Evolutionary conservation across 148 eudicot species (phyloP).

Genomic region (Fagopyrum homotropicum): DNA sequence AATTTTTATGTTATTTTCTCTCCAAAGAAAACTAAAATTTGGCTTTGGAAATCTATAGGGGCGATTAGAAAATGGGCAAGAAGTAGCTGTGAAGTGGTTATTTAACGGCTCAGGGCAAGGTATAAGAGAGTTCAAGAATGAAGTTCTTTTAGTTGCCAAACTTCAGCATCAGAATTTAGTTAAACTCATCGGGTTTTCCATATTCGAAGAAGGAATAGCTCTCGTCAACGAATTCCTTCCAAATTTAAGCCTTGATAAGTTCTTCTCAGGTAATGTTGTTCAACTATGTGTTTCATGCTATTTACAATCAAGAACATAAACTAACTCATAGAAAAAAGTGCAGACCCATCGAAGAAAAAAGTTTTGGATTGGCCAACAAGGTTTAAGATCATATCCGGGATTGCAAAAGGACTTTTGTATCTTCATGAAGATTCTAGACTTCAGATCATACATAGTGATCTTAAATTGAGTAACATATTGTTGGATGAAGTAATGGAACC

Average conservation of each 20-base stretch:
- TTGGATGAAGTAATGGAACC: conserved; percentile 2
- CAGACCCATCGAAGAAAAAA: background rate
- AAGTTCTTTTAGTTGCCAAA: conserved; percentile 10
- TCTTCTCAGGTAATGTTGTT: conserved; percentile 5
- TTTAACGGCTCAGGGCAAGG: conserved; percentile 10
- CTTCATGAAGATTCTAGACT: conserved; percentile 8
- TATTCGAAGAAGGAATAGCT: background rate
- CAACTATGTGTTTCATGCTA: background rate
- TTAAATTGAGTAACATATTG: background rate
- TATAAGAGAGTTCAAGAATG: conserved; percentile 9
- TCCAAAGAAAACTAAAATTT: background rate
- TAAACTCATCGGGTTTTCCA: conserved; percentile 8
- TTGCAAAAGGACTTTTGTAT: conserved; percentile 9
- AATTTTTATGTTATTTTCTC: too few species aligned
- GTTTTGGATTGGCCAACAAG: conserved; percentile 10
- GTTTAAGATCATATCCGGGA: conserved; percentile 7
- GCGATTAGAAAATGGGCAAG: conserved; percentile 8
- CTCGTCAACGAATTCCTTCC: conserved; percentile 9
- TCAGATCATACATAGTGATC: conserved; percentile 10
- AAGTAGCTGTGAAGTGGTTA: conserved; percentile 12
- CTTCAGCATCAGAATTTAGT: conserved; percentile 13
- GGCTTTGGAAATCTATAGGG: background rate
- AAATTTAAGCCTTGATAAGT: conserved; percentile 10
- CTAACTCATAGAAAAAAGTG: too few species aligned
- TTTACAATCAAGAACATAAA: too few species aligned